phyloP scores from a whole-genome alignment of 192 early-diverging fungal genomes.

The Coemansia sp. region DNA sequence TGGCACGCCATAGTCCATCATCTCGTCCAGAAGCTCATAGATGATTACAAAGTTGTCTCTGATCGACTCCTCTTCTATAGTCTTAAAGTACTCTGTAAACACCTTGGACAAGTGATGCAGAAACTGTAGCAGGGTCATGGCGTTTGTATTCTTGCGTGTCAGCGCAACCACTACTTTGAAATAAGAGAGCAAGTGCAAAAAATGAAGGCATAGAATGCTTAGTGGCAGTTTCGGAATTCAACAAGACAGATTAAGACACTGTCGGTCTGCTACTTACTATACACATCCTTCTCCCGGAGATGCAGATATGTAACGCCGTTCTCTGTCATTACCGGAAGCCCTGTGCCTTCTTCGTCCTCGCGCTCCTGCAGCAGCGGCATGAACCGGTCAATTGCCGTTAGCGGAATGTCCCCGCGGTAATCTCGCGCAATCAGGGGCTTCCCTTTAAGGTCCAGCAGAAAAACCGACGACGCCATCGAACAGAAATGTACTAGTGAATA shows the following conservation, averaged over 20 bases:
- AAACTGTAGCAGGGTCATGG: conserved; percentile 91
- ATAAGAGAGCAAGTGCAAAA: conserved; percentile 13
- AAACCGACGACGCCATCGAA: conserved; percentile 72
- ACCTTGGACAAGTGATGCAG: conserved; percentile 92
- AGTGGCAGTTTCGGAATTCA: background rate
- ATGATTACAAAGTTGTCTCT: conserved; percentile 90
- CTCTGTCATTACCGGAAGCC: conserved; percentile 88
- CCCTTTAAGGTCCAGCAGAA: conserved; percentile 96
- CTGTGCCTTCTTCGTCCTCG: conserved; percentile 90
- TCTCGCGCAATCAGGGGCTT: conserved; percentile 98
- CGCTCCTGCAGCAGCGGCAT: conserved; percentile 92
- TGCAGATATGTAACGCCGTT: conserved; percentile 95
- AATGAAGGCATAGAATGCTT: background rate
- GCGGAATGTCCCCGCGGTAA: conserved; percentile 97
- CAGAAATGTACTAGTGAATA: background rate
- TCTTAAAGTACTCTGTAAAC: conserved; percentile 91
- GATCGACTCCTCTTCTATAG: conserved; percentile 86
- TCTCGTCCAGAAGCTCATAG: conserved; percentile 87
- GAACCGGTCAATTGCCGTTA: conserved; percentile 94
- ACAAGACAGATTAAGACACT: conserved; percentile 1
- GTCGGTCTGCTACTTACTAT: conserved; percentile 61
- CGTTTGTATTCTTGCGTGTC: conserved; percentile 97
- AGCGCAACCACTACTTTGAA: conserved; percentile 71
- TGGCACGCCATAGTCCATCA: conserved; percentile 91
- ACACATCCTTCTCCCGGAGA: conserved; percentile 93